Evolutionary conservation across 2,329 filamentous ascomycete species (phyloP), one percentile per base, ranked within the genome.

Genomic region (Aspergillus spinulosporus): DNA sequence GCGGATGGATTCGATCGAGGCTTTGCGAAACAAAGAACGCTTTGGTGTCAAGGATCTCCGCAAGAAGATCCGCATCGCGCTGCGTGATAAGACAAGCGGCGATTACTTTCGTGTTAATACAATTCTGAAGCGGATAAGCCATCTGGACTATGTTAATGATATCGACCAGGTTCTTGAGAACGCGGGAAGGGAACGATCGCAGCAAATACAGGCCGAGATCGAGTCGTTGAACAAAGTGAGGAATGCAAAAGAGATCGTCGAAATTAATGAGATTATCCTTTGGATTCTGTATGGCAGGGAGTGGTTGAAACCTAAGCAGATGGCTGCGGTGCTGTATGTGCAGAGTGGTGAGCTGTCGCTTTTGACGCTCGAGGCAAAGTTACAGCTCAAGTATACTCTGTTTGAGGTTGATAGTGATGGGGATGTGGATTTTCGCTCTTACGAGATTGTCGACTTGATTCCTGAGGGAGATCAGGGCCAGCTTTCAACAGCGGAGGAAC

Each of bases 191-290:
- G 62, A 65, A 14, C 57, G 64, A 2, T 59, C 62, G 6, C 60
- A 67, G 31, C 66, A 68, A 28, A 67, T 69, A 14, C n/a, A 48
- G 3, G 52, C 57, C 11, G 67, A 68, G 28, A 63, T 68, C 34
- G 57, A 65, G 9, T 61, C 54, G 8, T 57, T 68, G 8, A 68
- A 68, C 39, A 51, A 61, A 4, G 60, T 52, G 3, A 60, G 61
- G n/a, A 58, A 59, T 9, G 11, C 56, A 2, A 66, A 67, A 48
- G 66, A 69, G 49, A 60, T 68, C 26, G 57, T 58, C n/a, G 66
- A 69, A 32, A 65, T 69, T 5, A 68, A 68, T 37, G 64, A 66
- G 31, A 61, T 69, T 31, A 61, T 68, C 29, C 59, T 61, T n/a
- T 69, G 66, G 66, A 59, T 65, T 48, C 56, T 62, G n/a, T 61